Conservation (phyloP, 805 yeast species). For the Myxozyma kluyveri region DNA sequence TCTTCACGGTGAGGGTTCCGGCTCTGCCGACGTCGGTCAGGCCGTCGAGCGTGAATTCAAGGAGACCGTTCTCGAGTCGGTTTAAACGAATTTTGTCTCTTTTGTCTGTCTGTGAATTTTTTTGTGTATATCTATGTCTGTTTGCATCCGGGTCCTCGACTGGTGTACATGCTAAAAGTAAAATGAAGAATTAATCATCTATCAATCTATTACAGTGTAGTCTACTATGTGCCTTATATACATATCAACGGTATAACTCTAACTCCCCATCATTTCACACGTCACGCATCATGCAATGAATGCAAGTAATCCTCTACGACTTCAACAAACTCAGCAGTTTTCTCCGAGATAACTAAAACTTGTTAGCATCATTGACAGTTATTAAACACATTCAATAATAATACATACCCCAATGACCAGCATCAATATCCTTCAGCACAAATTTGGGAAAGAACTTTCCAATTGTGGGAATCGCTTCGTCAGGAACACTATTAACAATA, state of each 20-base stretch:
- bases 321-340: slow-evolving; percentile 71
- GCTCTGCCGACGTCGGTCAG: slow-evolving; percentile 96
- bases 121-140: no score
- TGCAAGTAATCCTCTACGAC: slow-evolving; percentile 50
- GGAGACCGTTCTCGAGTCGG: slow-evolving; percentile 97
- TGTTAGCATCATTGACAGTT: slow-evolving; percentile 26
- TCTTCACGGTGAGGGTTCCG: slow-evolving; percentile 91
- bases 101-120: no score
- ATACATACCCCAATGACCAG: slow-evolving; percentile 75
- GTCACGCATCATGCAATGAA: neutral
- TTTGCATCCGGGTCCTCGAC: no score
- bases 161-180: no score
- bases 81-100: no score
- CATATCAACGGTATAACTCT: no score
- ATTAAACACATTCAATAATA: neutral
- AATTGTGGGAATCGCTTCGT: slow-evolving; percentile 69
- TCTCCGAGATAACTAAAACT: slow-evolving; percentile 62
- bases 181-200: no score
- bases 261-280: no score
- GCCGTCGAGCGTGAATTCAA: slow-evolving; percentile 93
- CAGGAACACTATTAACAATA: slow-evolving; percentile 52
- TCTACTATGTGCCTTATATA: no score
- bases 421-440: slow-evolving; percentile 67
- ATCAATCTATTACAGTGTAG: no score
- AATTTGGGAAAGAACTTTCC: slow-evolving; percentile 78